These are phyloP conservation scores for Chenopodium suecicum DNA, from an alignment of 148 eudicot genomes.

Conservation along the genomic window DNA sequence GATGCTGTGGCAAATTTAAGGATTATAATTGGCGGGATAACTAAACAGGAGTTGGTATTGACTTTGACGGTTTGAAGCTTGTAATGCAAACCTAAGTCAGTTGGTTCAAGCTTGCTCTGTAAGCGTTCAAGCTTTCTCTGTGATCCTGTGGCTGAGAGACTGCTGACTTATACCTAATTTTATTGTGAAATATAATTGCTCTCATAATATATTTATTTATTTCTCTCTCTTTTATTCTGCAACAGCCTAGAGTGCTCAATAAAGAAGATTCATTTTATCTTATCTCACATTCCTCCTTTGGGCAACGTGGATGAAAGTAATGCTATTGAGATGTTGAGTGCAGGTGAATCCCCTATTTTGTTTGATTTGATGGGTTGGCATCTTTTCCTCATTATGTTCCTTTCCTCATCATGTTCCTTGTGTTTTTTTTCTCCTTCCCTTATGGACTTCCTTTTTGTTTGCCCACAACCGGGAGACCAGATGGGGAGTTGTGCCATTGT, in stretches of 20 bases:
- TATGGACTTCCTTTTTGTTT: background rate
- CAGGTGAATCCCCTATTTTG: constrained; percentile 42
- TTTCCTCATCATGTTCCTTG: constrained; percentile 1
- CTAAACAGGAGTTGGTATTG: background rate
- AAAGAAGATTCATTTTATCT: constrained; percentile 52
- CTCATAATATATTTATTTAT: background rate
- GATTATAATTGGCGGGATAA: background rate
- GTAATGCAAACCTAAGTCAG: background rate
- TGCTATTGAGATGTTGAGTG: constrained; percentile 64
- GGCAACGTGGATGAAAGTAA: constrained; percentile 40
- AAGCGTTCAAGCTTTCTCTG: constrained; percentile 3
- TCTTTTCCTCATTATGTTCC: background rate
- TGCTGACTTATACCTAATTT: no score
- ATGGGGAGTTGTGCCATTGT: no score
- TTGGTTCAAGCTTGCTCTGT: constrained; percentile 9
- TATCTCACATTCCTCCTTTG: constrained; percentile 63
- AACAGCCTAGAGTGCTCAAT: constrained; percentile 59
- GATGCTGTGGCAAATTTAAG: background rate
- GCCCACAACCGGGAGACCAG: no score
- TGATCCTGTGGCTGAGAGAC: background rate
- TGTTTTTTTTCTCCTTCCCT: background rate
- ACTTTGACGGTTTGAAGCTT: background rate
- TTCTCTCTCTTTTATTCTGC: constrained; percentile 11
- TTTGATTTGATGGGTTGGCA: background rate
- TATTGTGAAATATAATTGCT: background rate